A percentile compares a stretch with the other conserved stretches of the same genome.
phyloP scores from a whole-genome alignment of 306 rosid species.

The Dryas octopetala region DNA sequence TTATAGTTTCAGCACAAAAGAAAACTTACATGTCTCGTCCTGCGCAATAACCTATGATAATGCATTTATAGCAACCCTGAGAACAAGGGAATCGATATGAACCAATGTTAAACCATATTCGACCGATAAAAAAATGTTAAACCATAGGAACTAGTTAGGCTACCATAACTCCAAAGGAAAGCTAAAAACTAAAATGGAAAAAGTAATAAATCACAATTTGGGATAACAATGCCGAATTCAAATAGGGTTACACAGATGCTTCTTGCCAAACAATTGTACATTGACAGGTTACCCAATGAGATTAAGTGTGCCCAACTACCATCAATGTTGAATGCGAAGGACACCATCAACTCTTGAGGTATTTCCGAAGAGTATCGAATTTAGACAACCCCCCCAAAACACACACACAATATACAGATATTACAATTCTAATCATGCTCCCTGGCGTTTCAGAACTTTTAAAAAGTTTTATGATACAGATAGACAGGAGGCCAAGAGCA shows the following conservation, averaged over 20 bases:
- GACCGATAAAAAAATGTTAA: constrained; percentile 4
- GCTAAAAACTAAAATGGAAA: not conserved
- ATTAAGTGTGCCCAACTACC: not conserved
- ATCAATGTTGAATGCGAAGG: not conserved
- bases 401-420: not conserved
- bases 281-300: not conserved
- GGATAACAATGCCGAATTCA: not conserved
- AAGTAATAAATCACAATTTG: constrained; percentile 13
- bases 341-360: not conserved
- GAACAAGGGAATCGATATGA: constrained; percentile 32
- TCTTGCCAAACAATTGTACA: no score
- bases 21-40: constrained; percentile 92
- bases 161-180: not conserved
- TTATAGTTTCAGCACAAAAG: not conserved
- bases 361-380: not conserved
- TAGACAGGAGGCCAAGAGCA: not conserved
- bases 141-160: constrained; percentile 15
- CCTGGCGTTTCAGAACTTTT: not conserved
- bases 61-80: constrained; percentile 99
- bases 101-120: not conserved
- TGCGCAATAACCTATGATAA: constrained; percentile 87
- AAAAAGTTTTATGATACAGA: not conserved
- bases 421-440: not conserved
- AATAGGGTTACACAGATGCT: no score
- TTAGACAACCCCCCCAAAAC: no score